Percentiles rank a stretch among this genome's conserved stretches.
phyloP scores from a whole-genome alignment of 768 basidiomycete species.

The Leccinum ochraceum region DNA sequence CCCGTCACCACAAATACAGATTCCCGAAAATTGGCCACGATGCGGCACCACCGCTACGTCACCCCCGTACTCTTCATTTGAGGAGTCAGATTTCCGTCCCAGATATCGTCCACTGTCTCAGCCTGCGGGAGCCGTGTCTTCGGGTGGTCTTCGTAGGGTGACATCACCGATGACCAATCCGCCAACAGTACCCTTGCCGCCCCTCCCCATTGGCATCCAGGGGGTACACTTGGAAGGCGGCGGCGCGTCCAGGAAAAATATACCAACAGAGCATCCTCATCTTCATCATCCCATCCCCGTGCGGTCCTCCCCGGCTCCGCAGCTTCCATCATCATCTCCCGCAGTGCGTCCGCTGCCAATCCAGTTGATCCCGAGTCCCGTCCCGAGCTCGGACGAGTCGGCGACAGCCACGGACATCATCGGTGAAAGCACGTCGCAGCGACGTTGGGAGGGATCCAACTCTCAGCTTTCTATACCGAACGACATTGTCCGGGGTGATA shows the following conservation, averaged over 20 bases:
- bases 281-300: slow-evolving; percentile 7
- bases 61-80: slow-evolving; percentile 7
- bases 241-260: neutral
- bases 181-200: slow-evolving; percentile 24
- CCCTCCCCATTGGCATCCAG: slow-evolving; percentile 19
- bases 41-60: slow-evolving; percentile 3
- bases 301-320: neutral
- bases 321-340: neutral
- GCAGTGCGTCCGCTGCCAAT: slow-evolving; percentile 17
- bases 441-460: slow-evolving; percentile 6
- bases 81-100: slow-evolving; percentile 6
- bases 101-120: slow-evolving; percentile 8
- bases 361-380: slow-evolving; percentile 21
- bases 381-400: slow-evolving; percentile 14
- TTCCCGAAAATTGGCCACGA: slow-evolving; percentile 4
- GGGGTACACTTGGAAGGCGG: neutral
- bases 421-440: slow-evolving; percentile 1
- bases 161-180: slow-evolving; percentile 15
- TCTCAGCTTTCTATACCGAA: slow-evolving; percentile 1
- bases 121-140: neutral
- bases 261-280: neutral
- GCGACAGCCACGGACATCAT: neutral
- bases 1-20: neutral
- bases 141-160: slow-evolving; percentile 2
- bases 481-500: slow-evolving; percentile 23